Evolutionary conservation across 2,329 filamentous ascomycete species (phyloP).

Genomic region (Dactylellina drechsleri): DNA sequence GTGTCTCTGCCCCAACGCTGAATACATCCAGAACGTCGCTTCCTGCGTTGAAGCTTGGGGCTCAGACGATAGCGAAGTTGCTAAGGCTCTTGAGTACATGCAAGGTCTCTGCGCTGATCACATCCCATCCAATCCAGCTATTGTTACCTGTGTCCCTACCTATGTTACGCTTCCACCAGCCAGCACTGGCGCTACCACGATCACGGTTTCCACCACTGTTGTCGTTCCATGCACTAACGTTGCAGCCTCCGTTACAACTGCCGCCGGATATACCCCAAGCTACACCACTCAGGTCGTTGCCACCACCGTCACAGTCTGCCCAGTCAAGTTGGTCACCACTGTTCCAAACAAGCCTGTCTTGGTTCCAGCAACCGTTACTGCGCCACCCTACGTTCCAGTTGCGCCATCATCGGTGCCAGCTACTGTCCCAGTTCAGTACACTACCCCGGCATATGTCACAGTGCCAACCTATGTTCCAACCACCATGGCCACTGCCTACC

Average conservation of each 20-base stretch:
- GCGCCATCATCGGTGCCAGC: conserved; percentile 41
- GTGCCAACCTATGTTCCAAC: conserved; percentile 15
- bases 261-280: conserved; percentile 28
- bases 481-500: conserved; percentile 42
- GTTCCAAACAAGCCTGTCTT: conserved; percentile 52
- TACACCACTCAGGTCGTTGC: conserved; percentile 47
- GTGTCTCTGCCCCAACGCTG: conserved; percentile 86
- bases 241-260: conserved; percentile 16
- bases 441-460: conserved; percentile 27
- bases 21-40: conserved; percentile 82
- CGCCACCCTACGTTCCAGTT: conserved; percentile 45
- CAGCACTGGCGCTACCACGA: conserved; percentile 60
- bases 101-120: conserved; percentile 87
- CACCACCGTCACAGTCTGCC: conserved; percentile 53
- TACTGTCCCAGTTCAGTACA: conserved; percentile 37
- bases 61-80: conserved; percentile 72
- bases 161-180: conserved; percentile 70
- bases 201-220: conserved; percentile 62
- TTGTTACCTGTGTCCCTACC: conserved; percentile 78
- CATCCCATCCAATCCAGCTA: conserved; percentile 80
- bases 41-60: conserved; percentile 83
- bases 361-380: conserved; percentile 47
- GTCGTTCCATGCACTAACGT: conserved; percentile 41
- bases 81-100: conserved; percentile 81
- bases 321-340: conserved; percentile 51